These are phyloP conservation scores for Lentinula novae-zelandiae DNA, from an alignment of 1,284 basidiomycete genomes.

Conservation along the genomic window DNA sequence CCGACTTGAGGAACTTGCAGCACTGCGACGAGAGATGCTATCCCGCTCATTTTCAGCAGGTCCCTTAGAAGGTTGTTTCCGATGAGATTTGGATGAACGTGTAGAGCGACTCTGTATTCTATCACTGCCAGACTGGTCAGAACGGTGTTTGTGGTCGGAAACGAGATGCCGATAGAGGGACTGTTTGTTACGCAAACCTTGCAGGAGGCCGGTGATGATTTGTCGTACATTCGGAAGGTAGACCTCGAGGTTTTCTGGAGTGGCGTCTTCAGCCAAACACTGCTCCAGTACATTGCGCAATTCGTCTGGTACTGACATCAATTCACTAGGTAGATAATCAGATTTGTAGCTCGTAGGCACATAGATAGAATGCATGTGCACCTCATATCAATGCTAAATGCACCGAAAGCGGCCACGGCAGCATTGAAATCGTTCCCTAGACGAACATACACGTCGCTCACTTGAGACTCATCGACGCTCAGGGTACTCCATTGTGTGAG, in stretches of 20 bases:
- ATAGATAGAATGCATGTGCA: constrained; percentile 37
- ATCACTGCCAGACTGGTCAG: constrained; percentile 44
- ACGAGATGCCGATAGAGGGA: constrained; percentile 70
- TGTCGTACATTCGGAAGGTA: constrained; percentile 90
- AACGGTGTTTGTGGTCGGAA: constrained; percentile 52
- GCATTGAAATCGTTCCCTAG: constrained; percentile 97
- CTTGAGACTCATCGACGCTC: constrained; percentile 74
- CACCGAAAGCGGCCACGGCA: constrained; percentile 85
- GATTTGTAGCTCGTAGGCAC: not conserved
- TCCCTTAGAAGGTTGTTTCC: constrained; percentile 40
- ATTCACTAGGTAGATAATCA: constrained; percentile 56
- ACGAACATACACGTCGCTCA: constrained; percentile 96
- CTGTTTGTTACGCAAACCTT: constrained; percentile 91
- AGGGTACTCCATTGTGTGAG: constrained; percentile 86
- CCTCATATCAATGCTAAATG: constrained; percentile 90
- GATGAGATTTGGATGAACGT: constrained; percentile 38
- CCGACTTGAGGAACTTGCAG: constrained; percentile 16
- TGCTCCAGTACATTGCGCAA: constrained; percentile 86
- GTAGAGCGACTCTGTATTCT: constrained; percentile 51
- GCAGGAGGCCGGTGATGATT: constrained; percentile 91
- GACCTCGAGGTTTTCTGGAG: constrained; percentile 78
- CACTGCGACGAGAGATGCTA: constrained; percentile 7
- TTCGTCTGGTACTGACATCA: constrained; percentile 86
- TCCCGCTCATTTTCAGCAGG: constrained; percentile 19
- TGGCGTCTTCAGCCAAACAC: constrained; percentile 89